Percentiles rank a stretch among this genome's conserved stretches.
Evolutionary conservation across 345 rosid species (phyloP).

Genomic region (Syzygium aromaticum): DNA sequence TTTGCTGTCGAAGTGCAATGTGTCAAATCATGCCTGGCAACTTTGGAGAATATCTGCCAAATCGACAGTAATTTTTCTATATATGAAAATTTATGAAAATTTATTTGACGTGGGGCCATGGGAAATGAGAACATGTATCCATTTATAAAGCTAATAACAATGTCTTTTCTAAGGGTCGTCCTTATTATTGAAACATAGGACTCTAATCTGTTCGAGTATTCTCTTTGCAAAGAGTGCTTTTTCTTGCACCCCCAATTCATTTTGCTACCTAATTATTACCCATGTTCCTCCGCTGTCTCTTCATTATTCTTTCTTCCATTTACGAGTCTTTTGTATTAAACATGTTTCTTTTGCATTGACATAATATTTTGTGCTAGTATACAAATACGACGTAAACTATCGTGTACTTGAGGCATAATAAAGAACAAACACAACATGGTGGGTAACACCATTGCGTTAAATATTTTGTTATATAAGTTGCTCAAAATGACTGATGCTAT

Average conservation of each 20-base stretch:
- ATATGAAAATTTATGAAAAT: not conserved
- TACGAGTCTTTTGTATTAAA: not conserved
- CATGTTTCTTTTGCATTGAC: not conserved
- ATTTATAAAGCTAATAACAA: not conserved
- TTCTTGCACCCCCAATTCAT: not conserved
- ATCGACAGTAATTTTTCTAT: not conserved
- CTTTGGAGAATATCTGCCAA: not conserved
- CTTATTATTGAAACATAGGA: not conserved
- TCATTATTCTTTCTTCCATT: not conserved
- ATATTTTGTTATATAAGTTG: not conserved
- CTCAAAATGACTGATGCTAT: not conserved
- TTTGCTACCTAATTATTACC: not conserved
- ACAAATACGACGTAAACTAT: not conserved
- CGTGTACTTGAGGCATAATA: not conserved
- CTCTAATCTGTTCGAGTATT: not conserved
- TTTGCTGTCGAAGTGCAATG: not conserved
- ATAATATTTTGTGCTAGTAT: not conserved
- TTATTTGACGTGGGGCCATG: not conserved
- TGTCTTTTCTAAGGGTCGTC: not conserved
- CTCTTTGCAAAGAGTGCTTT: not conserved
- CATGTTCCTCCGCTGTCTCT: not conserved
- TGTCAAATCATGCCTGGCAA: not conserved
- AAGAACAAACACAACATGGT: not conserved
- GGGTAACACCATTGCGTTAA: not conserved
- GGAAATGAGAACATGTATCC: not conserved